Evolutionary conservation across 495 filamentous ascomycete genomes (phyloP), one percentile per base, ranked within the genome.

Genomic region (Articulospora tetracladia): DNA sequence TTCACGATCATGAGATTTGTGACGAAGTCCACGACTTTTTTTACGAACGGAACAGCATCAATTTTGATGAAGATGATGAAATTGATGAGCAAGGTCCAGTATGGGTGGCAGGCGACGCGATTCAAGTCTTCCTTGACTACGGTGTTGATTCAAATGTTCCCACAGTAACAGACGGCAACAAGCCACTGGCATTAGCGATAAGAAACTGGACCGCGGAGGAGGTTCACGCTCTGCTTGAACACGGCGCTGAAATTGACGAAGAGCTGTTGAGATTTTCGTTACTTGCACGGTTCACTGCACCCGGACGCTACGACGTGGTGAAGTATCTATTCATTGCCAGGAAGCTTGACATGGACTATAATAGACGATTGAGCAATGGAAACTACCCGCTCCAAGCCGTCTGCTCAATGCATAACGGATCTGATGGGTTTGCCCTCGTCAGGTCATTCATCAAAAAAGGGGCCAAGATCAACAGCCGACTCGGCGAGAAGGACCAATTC

Each of bases 91-190:
- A 53, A 22, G 50, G 50, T 53, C 50, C 50, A 27, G 24, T 23
- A 53, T 53, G n/a, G 50, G 12, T 11, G 24, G 50, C 4, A 53
- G 50, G 50, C 50, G 50, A 53, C 25, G 50, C 24, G 11, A 53
- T 53, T 53, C 19, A 53, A 24, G 50, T 53, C 50, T 53, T 53
- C 50, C 50, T 53, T 27, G 50, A 53, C 19, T 53, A 53, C 23
- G 50, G 50, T 53, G 23, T 53, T 53, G 50, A 53, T 53, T 19
- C 50, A 53, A 53, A 53, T 53, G 50, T 53, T 53, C 50, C 50
- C 23, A 24, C 50, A 27, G 50, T 53, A 53, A 53, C 50, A 10
- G 23, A 53, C 50, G 11, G 23, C 19, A 10, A 13, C 50, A 53
- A 53, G 27, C 50, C 50, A 53, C 50, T 53, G 50, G 50, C 22